Conservation (phyloP, 2,329 filamentous ascomycete genomes). For the Neoscytalidium dimidiatum region DNA sequence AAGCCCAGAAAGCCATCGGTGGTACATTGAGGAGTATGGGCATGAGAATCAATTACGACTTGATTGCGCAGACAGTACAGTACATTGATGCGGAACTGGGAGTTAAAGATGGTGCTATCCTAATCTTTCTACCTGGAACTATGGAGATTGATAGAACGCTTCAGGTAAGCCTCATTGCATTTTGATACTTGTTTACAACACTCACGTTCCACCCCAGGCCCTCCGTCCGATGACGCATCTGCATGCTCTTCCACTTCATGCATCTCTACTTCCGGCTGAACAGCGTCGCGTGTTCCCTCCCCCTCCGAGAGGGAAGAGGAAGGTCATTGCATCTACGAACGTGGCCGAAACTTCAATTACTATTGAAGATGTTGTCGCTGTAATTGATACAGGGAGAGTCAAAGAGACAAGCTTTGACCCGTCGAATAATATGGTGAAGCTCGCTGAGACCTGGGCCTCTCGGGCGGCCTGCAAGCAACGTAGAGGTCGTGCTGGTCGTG, state of each 20-base stretch:
- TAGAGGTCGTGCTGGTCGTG: constrained; percentile 88
- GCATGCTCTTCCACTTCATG: constrained; percentile 85
- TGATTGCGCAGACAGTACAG: constrained; percentile 77
- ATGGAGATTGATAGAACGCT: constrained; percentile 87
- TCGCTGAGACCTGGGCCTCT: constrained; percentile 95
- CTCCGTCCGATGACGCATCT: constrained; percentile 62
- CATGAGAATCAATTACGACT: constrained; percentile 86
- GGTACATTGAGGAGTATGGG: constrained; percentile 52
- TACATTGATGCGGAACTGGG: constrained; percentile 78
- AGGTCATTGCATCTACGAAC: constrained; percentile 93
- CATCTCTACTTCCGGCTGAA: constrained; percentile 83
- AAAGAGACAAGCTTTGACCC: constrained; percentile 96
- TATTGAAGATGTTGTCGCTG: constrained; percentile 94
- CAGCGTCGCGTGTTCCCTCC: constrained; percentile 83
- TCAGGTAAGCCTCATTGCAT: constrained; percentile 35
- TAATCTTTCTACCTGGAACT: constrained; percentile 94
- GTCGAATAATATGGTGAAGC: constrained; percentile 87
- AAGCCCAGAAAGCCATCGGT: constrained; percentile 41
- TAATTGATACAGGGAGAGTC: constrained; percentile 92
- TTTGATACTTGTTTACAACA: background rate
- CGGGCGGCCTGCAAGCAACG: constrained; percentile 92
- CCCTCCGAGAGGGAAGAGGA: constrained; percentile 77
- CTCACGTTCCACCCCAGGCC: constrained; percentile 34
- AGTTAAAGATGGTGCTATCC: constrained; percentile 76
- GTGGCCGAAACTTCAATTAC: constrained; percentile 98